These are phyloP conservation scores for Umbelopsis vinacea DNA, from an alignment of 192 early-diverging fungal genomes.

Conservation along the genomic window DNA sequence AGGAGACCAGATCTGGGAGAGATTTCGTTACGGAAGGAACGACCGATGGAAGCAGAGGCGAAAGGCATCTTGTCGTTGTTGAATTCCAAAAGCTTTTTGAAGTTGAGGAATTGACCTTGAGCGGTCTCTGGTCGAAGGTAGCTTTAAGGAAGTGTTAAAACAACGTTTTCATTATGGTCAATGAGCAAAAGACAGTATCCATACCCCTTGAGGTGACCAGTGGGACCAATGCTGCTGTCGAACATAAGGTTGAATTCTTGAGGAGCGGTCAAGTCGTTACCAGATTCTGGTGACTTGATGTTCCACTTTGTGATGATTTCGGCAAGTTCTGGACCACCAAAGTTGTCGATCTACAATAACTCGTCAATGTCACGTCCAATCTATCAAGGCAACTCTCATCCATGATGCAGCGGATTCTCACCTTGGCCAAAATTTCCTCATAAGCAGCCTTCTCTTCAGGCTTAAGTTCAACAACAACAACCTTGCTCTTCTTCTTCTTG, in stretches of 20 bases:
- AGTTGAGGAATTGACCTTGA: conserved; percentile 99
- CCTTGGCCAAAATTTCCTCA: conserved; percentile 85
- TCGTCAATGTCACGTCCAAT: neutral
- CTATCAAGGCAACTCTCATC: neutral
- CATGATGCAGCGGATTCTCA: conserved; percentile 20
- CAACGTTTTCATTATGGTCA: no score
- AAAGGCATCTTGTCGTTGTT: conserved; percentile 99
- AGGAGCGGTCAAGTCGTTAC: conserved; percentile 88
- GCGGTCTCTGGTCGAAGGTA: conserved; percentile 99
- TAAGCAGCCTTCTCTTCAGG: conserved; percentile 69
- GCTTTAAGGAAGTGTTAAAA: conserved; percentile 32
- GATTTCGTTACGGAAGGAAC: conserved; percentile 99
- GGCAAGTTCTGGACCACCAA: conserved; percentile 80
- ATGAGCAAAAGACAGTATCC: neutral
- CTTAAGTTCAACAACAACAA: conserved; percentile 65
- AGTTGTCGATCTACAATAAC: conserved; percentile 87
- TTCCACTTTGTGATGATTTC: conserved; percentile 83
- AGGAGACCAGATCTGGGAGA: conserved; percentile 93
- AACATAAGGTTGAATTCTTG: conserved; percentile 99
- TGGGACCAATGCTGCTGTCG: conserved; percentile 96
- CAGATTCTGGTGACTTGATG: conserved; percentile 90
- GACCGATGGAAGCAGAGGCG: conserved; percentile 96
- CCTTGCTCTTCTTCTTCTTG: conserved; percentile 74
- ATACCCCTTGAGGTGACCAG: conserved; percentile 89
- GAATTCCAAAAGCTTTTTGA: conserved; percentile 94